Base-by-base conservation (phyloP, 768 basidiomycete genomes). In the Suillus paluster region DNA sequence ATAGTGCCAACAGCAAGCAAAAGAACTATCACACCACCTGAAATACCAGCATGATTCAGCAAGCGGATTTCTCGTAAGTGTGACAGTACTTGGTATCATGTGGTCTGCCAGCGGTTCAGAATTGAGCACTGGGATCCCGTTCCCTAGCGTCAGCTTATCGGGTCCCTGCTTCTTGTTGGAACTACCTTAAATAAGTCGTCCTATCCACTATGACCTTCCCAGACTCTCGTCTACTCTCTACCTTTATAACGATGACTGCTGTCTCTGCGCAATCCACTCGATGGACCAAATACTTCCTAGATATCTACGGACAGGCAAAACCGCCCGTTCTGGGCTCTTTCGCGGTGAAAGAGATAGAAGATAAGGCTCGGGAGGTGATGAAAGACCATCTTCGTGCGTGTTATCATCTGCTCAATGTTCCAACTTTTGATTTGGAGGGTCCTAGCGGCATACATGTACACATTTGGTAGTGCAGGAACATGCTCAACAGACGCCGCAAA, bases 401-500 rank as follows among this genome's bases (percentile, higher is more conserved):
- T 17, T 5, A 19, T 21, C 21, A 34, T 36, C 19, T 23, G 27
- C 21, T 34, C 33, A 21, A 56, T 6, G 33, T 59, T 19, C 21
- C 23, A 33, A 25, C 34, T 52, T 56, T 15, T 56, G 60, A 30
- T 33, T 58, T 3, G 21, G 45, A 46, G 33, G 19, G 25, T 7
- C 14, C 10, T 80, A 91, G 86, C 60, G 75, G 81, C 90, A 10
- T 95, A 88, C 77, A 79, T 86, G 76, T 95, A 94, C 68, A 87
- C 88, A 3, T 84, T 83, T 60, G 91, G 91, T 45, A 91, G 86
- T 64, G 93, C 94, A 11, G 94, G 94, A 1, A 83, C 85, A 3
- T 79, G 81, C 59, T 78, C 82, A 33, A 95, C 94, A 2, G 84
- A 90, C 70, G 78, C 71, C 11, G 85, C 84, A 55, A 95, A 96